Percentiles rank a stretch among this genome's conserved stretches.
phyloP scores from a whole-genome alignment of 2,329 filamentous ascomycete genomes.

The Aspergillus pseudonomiae region DNA sequence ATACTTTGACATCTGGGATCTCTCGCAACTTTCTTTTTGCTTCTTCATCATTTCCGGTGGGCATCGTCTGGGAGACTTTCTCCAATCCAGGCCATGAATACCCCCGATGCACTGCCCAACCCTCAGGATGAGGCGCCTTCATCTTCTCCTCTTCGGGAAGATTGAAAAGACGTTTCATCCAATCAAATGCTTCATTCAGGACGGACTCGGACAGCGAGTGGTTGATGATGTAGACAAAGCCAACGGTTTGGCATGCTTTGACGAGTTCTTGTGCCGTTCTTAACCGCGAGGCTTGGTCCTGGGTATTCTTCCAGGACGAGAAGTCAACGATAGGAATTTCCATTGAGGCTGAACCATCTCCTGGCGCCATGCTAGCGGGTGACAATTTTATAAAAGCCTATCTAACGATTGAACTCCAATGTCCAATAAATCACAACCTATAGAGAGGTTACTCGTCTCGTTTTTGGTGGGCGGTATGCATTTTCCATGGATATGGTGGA shows the following conservation, averaged over 20 bases:
- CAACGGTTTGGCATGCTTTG: slow-evolving; percentile 47
- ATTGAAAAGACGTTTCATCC: slow-evolving; percentile 49
- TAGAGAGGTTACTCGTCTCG: background rate
- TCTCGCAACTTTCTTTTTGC: slow-evolving; percentile 47
- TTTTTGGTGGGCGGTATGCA: background rate
- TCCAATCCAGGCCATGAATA: slow-evolving; percentile 60
- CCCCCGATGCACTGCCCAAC: slow-evolving; percentile 55
- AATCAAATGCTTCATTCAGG: slow-evolving; percentile 49
- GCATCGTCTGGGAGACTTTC: slow-evolving; percentile 54
- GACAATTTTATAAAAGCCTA: background rate
- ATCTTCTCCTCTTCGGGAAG: slow-evolving; percentile 51
- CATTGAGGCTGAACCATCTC: slow-evolving; percentile 11
- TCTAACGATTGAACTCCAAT: background rate
- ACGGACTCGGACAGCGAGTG: slow-evolving; percentile 46
- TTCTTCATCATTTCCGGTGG: slow-evolving; percentile 45
- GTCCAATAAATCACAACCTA: background rate
- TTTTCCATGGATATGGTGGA: background rate
- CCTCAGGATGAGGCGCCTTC: slow-evolving; percentile 53
- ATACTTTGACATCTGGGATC: slow-evolving; percentile 56
- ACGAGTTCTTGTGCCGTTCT: slow-evolving; percentile 44
- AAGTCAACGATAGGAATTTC: slow-evolving; percentile 47
- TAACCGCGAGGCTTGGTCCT: slow-evolving; percentile 30
- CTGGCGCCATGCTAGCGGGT: background rate
- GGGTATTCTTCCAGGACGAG: slow-evolving; percentile 36
- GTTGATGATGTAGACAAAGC: slow-evolving; percentile 54